Evolutionary conservation across 129 eudicot genomes (phyloP), one percentile per base, ranked within the genome.

Genomic region (Helianthus tuberosus): DNA sequence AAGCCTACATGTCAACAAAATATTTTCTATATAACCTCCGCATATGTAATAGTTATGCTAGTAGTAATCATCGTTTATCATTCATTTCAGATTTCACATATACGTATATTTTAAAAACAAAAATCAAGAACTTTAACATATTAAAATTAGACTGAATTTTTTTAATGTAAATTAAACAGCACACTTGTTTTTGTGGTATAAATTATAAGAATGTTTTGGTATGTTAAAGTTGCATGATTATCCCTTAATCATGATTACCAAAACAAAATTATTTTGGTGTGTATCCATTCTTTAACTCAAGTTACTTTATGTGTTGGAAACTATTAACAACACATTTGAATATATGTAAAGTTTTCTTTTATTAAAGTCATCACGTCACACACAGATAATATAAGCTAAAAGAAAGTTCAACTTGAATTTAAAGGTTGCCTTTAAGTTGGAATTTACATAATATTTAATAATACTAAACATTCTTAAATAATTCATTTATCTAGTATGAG

Each of bases 231-330:
- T 63, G 38, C 36, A 32, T 50, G 41, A 20, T 64, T 32, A n/a
- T 48, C 71, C 64, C 15, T 50, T 61, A 61, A 48, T 48, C 78
- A 74, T 64, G 20, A 63, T 63, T 50, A 74, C 29, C 36, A 39
- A 64, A 38, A 50, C 27, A 3, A 13, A 8, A 15, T 36, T 74
- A 5, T 44, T 36, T 63, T 32, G n/a, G 36, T 51, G 36, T 32
- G 13, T 12, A 63, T 14, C 8, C 29, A 14, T 32, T 47, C 52
- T 62, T 73, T 9, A 59, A 59, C 20, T 16, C 35, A 14, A 48
- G 39, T 48, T 61, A 32, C 64, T 70, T 70, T 53, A 25, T 20
- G 35, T 44, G 41, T 43, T 14, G 8, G 29, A 47, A 3, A 41
- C 0, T 20, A 20, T 20, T 20, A 20, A 66, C 44, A 44, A 20